A percentile compares a stretch with the other conserved stretches of the same genome.
These are phyloP conservation scores for Blastobotrys chiropterorum DNA, from an alignment of 805 yeast genomes.

Conservation along the genomic window DNA sequence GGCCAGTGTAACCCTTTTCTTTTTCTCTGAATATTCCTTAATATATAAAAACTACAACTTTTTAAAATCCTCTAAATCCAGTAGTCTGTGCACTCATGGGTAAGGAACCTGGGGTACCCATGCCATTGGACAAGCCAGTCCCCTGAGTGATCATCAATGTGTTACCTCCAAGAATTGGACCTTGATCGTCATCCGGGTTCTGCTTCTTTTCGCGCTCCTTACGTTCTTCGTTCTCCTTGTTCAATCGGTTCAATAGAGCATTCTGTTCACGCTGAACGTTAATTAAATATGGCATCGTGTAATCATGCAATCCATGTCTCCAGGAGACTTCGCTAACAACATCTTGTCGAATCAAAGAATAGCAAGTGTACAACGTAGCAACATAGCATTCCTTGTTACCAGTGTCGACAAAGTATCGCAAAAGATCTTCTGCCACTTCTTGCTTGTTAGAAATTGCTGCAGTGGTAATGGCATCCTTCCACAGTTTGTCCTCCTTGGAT, in stretches of 20 bases:
- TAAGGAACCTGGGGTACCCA: neutral
- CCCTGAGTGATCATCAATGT: slow-evolving; percentile 77
- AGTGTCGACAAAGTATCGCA: slow-evolving; percentile 90
- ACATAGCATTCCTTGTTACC: slow-evolving; percentile 94
- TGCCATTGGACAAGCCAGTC: slow-evolving; percentile 16
- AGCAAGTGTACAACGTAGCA: slow-evolving; percentile 81
- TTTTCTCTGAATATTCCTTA: no score
- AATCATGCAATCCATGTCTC: slow-evolving; percentile 79
- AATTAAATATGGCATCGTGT: slow-evolving; percentile 87
- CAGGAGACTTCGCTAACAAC: slow-evolving; percentile 85
- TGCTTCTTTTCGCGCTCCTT: slow-evolving; percentile 46
- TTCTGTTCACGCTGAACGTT: slow-evolving; percentile 77
- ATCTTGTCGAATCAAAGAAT: slow-evolving; percentile 72
- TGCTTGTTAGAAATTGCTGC: slow-evolving; percentile 74
- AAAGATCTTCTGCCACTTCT: slow-evolving; percentile 81
- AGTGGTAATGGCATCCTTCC: slow-evolving; percentile 92
- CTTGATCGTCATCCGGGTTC: slow-evolving; percentile 41
- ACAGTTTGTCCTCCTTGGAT: slow-evolving; percentile 84
- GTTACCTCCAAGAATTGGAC: slow-evolving; percentile 48
- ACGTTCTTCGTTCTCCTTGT: slow-evolving; percentile 65
- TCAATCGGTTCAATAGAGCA: slow-evolving; percentile 55
- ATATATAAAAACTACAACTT: no score
- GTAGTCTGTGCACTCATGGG: slow-evolving; percentile 2
- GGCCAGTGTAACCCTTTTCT: no score
- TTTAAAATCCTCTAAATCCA: slow-evolving; percentile 1